Base-by-base conservation (phyloP, 768 basidiomycete genomes). In the Podaxis mareebaensis region DNA sequence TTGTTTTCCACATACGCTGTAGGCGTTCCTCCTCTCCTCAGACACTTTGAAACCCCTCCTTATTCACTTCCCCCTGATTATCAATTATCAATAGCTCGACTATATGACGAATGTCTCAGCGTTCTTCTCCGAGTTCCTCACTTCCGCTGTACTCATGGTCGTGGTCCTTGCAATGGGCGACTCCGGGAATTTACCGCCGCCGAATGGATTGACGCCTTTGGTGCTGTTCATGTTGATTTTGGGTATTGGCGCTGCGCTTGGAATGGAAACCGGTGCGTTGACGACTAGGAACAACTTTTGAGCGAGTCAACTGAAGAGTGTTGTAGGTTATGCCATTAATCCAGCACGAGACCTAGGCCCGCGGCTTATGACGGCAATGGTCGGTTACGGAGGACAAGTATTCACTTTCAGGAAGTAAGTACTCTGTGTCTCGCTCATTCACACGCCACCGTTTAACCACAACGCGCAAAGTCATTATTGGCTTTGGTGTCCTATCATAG, bases 311-410 rank as follows among this genome's bases (percentile, higher is more conserved):
- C 39, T 40, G 28, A 42, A 58, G 36, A 36, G 28, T 33, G 46
- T 28, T 53, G 30, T 63, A 82, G 86, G 83, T 52, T 87, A 79
- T 65, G 85, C 88, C 4, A 74, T 90, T 57, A 90, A 90, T 67
- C 89, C 89, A 44, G 87, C 89, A 36, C 85, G 90, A 68, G 89
- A 91, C 74, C 75, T 91, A 30, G 89, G 90, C 4, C 89, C 89
- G 1, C 80, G 89, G 8, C 67, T 91, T 38, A 71, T 90, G 69
- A 89, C 87, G 0, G 81, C 88, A 4, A 89, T 90, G 85, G 88
- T 81, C 6, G 90, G 89, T n/a, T 91, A 89, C 67, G 89, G 89
- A 22, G 73, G 72, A 69, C 77, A 79, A 44, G 85, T 81, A 17
- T 83, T 76, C 74, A 78, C 76, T 1, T 81, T 71, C 71, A 69